These are phyloP conservation scores for Aquilaria yunnanensis DNA, from an alignment of 345 rosid genomes.

Conservation along the genomic window DNA sequence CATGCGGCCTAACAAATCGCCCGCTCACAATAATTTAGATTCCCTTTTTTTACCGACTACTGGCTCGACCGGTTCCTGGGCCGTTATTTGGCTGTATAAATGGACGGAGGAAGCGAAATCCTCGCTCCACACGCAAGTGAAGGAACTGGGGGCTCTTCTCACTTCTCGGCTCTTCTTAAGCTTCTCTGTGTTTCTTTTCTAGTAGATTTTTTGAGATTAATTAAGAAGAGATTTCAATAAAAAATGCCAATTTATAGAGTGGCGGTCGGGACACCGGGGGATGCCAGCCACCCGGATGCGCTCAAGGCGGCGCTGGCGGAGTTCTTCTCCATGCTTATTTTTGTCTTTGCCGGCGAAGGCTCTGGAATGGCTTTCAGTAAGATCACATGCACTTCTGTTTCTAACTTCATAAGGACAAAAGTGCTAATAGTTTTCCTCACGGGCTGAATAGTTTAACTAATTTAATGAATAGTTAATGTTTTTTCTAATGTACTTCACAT, in stretches of 20 bases:
- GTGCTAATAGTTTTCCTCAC: no score
- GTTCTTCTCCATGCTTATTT: slow-evolving; percentile 72
- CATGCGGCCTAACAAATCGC: slow-evolving; percentile 4
- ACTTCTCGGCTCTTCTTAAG: no score
- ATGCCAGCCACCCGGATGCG: slow-evolving; percentile 63
- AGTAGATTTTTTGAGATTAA: neutral
- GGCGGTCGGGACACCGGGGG: slow-evolving; percentile 53
- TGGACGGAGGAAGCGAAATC: neutral
- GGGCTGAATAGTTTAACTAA: no score
- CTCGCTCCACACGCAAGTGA: neutral
- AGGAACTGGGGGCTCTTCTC: neutral
- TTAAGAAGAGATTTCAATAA: neutral
- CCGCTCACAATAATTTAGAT: neutral
- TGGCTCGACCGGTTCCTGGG: slow-evolving; percentile 17
- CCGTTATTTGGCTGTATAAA: slow-evolving; percentile 27
- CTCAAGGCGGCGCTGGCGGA: slow-evolving; percentile 62
- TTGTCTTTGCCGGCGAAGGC: slow-evolving; percentile 85
- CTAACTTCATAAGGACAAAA: neutral
- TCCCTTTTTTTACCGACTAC: slow-evolving; percentile 14
- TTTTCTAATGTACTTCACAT: neutral
- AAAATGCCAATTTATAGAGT: slow-evolving; percentile 60
- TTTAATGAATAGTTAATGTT: no score
- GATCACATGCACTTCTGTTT: neutral
- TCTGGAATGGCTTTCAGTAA: slow-evolving; percentile 85
- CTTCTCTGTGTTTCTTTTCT: neutral